Base-by-base conservation (phyloP, 73 alveolate species). In the Paramecium caudatum region DNA sequence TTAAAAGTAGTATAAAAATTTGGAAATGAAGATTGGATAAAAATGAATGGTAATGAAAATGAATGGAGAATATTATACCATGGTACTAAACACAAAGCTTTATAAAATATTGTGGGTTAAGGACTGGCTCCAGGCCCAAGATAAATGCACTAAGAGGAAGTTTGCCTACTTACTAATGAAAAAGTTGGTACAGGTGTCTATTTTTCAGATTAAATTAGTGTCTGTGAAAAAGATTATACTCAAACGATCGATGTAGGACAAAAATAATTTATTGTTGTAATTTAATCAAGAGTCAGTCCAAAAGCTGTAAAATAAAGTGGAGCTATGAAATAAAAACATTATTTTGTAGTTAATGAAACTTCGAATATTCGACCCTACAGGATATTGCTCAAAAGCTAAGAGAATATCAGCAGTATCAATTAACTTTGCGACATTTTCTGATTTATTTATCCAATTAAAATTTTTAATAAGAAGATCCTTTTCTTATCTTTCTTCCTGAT, bases 61-160 rank as follows among this genome's bases (percentile, higher is more conserved):
- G 61, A 70, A 5, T 70, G 87, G 87, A 36, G 63, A 39, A 70
- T 70, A 10, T 21, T 70, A 10, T 70, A n/a, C 13, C 87, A 70
- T 37, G 87, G 87, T 17, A 70, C 87, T 13, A 19, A 37, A 9
- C 6, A 17, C 8, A 15, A 36, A 37, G 8, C n/a, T 8, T 13
- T 36, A 1, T 4, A 6, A n/a, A 0, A 23, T 21, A 74, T 74
- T 4, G 13, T 21, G 4, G 5, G 19, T 19, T 1, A 12, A 21
- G 19, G 32, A 17, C 19, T 74, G 13, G 2, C 16, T 13, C 86
- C 86, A 16, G 86, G 50, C 34, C 19, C 17, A n/a, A 43, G 87
- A 25, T 8, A 7, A 0, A 16, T 3, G 21, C 6, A 17, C 13
- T 0, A 0, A 0, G 5, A 43, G n/a, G 16, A 0, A 10, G 8